A percentile compares a stretch with the other conserved stretches of the same genome.
These are phyloP conservation scores for Passiflora organensis DNA, from an alignment of 345 rosid species.

Conservation along the genomic window DNA sequence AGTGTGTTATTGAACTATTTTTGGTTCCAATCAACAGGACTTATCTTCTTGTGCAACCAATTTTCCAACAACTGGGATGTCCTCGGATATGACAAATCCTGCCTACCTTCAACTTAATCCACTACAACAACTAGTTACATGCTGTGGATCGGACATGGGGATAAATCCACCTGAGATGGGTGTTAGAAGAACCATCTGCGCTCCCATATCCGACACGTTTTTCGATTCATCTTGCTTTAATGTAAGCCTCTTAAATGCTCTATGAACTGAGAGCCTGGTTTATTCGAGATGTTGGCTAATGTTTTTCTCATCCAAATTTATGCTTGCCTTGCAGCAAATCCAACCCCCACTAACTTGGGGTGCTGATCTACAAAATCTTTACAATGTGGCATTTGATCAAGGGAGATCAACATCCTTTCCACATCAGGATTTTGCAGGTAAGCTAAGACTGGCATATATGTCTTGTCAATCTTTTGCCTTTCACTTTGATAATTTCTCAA, in stretches of 20 bases:
- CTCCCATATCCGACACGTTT: conserved; percentile 45
- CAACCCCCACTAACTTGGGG: conserved; percentile 57
- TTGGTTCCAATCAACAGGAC: conserved; percentile 20
- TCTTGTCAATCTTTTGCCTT: conserved; percentile 11
- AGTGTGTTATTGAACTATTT: background rate
- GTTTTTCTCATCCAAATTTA: background rate
- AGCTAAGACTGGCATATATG: conserved; percentile 5
- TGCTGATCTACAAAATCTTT: conserved; percentile 56
- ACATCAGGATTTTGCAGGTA: conserved; percentile 52
- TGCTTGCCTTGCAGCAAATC: conserved; percentile 38
- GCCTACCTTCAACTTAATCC: conserved; percentile 50
- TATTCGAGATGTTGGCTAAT: background rate
- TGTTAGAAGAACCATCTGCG: conserved; percentile 35
- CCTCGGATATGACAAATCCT: conserved; percentile 43
- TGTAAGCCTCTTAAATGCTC: conserved; percentile 26
- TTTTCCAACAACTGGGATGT: conserved; percentile 42
- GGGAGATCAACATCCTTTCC: conserved; percentile 34
- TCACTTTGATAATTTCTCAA: conserved; percentile 13
- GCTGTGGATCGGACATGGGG: conserved; percentile 47
- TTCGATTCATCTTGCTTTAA: conserved; percentile 41
- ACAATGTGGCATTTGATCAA: conserved; percentile 51
- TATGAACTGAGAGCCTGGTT: background rate
- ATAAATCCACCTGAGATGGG: conserved; percentile 41
- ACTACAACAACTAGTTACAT: conserved; percentile 40
- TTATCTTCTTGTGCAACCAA: conserved; percentile 28